Conservation (phyloP, 2,329 filamentous ascomycete genomes). For the Penicillium expansum region DNA sequence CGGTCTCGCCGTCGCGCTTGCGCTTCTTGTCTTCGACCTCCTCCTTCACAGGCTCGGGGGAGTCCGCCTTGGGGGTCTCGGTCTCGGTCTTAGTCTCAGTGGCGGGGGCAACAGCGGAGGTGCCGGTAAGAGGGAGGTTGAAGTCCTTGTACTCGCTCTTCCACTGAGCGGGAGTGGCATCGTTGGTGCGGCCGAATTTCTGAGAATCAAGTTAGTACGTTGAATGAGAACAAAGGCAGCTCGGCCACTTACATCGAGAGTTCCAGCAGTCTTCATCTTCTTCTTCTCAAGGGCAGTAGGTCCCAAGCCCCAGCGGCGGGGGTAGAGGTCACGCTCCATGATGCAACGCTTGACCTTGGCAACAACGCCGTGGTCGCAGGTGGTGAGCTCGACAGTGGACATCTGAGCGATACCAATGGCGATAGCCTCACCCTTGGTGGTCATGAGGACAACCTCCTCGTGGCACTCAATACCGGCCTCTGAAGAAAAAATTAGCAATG, state of each 20-base stretch:
- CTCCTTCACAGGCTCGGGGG: constrained; percentile 36
- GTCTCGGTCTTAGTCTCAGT: constrained; percentile 26
- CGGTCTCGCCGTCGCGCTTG: constrained; percentile 57
- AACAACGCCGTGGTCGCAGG: constrained; percentile 95
- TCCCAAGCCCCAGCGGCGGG: constrained; percentile 91
- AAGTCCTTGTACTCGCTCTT: constrained; percentile 90
- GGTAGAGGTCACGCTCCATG: constrained; percentile 99
- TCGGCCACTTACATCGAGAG: constrained; percentile 63
- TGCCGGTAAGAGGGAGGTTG: constrained; percentile 52
- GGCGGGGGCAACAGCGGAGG: constrained; percentile 44
- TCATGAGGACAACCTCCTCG: constrained; percentile 97
- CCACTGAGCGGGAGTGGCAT: constrained; percentile 92
- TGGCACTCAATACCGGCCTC: constrained; percentile 89
- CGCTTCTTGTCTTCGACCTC: constrained; percentile 51
- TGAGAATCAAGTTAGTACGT: not conserved
- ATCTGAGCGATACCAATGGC: constrained; percentile 95
- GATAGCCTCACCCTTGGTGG: constrained; percentile 98
- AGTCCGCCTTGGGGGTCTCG: constrained; percentile 16
- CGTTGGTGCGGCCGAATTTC: constrained; percentile 91
- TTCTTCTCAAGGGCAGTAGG: constrained; percentile 96
- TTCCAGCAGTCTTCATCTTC: constrained; percentile 97
- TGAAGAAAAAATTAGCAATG: constrained; percentile 36
- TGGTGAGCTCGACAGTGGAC: constrained; percentile 95
- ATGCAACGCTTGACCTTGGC: constrained; percentile 99
- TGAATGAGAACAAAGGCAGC: not conserved